phyloP scores from a whole-genome alignment of 2,329 filamentous ascomycete species.

The Amesomyces nigricolor region DNA sequence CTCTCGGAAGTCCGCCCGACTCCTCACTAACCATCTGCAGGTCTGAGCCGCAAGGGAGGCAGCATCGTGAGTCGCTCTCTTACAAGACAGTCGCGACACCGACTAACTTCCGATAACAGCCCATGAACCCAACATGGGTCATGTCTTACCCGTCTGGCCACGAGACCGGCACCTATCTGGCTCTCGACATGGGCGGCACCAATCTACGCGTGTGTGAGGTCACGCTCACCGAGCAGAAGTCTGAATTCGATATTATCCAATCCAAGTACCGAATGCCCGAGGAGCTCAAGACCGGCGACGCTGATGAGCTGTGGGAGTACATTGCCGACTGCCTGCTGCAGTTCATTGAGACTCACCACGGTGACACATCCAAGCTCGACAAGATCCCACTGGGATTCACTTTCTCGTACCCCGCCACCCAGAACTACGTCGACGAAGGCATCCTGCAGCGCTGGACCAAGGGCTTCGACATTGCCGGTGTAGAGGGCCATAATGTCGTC shows the following conservation, averaged over 20 bases:
- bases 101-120: constrained; percentile 45
- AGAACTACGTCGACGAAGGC: constrained; percentile 89
- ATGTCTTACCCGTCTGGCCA: constrained; percentile 82
- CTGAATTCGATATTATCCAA: constrained; percentile 90
- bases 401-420: constrained; percentile 91
- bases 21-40: constrained; percentile 37
- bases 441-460: constrained; percentile 95
- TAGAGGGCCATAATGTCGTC: constrained; percentile 86
- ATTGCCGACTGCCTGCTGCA: constrained; percentile 88
- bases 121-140: constrained; percentile 98
- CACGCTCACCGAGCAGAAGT: constrained; percentile 77
- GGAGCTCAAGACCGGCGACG: constrained; percentile 78
- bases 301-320: constrained; percentile 90
- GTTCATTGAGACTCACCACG: constrained; percentile 82
- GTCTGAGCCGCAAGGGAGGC: constrained; percentile 78
- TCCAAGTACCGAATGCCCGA: constrained; percentile 94
- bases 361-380: constrained; percentile 54
- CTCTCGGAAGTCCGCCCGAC: background rate
- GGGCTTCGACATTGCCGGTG: constrained; percentile 88
- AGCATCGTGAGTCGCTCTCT: constrained; percentile 70
- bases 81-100: background rate
- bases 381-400: constrained; percentile 84
- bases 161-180: constrained; percentile 81
- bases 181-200: constrained; percentile 93
- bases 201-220: constrained; percentile 95